Percentiles rank a stretch among this genome's conserved stretches.
Conservation (phyloP, 75 land plant species). For the Larix kaempferi region DNA sequence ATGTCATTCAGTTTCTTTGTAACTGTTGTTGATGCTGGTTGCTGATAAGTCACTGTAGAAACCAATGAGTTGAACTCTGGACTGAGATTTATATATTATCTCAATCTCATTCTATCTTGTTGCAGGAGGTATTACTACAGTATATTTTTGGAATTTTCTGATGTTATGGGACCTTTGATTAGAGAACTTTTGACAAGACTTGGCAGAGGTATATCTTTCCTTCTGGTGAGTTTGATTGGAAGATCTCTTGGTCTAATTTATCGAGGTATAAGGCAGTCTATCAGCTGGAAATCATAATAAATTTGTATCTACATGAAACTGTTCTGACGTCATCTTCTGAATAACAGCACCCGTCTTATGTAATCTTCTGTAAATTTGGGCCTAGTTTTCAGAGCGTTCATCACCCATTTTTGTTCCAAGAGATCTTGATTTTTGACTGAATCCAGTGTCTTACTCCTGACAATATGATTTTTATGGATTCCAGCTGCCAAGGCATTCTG, state of each 20-base stretch:
- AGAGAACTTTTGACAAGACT: constrained; percentile 44
- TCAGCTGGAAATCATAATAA: constrained; percentile 66
- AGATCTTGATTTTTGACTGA: background rate
- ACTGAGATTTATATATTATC: background rate
- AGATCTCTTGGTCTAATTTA: constrained; percentile 90
- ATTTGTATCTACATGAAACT: background rate
- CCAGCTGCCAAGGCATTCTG: background rate
- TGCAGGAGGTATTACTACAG: constrained; percentile 97
- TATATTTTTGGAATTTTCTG: constrained; percentile 81
- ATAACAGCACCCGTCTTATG: background rate
- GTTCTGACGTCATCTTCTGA: background rate
- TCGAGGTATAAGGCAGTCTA: constrained; percentile 82
- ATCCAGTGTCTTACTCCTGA: background rate
- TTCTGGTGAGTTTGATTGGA: constrained; percentile 83
- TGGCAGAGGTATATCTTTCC: constrained; percentile 78
- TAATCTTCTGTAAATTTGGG: background rate
- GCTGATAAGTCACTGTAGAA: background rate
- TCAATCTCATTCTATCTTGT: constrained; percentile 3
- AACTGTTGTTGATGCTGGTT: background rate
- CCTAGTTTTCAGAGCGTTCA: background rate
- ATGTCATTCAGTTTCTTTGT: background rate
- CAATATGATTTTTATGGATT: background rate
- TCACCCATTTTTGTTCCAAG: background rate
- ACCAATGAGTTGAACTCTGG: background rate
- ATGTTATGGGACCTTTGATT: constrained; percentile 71